Base-by-base conservation (phyloP, 2,329 filamentous ascomycete genomes). In the Didymella segeticola region DNA sequence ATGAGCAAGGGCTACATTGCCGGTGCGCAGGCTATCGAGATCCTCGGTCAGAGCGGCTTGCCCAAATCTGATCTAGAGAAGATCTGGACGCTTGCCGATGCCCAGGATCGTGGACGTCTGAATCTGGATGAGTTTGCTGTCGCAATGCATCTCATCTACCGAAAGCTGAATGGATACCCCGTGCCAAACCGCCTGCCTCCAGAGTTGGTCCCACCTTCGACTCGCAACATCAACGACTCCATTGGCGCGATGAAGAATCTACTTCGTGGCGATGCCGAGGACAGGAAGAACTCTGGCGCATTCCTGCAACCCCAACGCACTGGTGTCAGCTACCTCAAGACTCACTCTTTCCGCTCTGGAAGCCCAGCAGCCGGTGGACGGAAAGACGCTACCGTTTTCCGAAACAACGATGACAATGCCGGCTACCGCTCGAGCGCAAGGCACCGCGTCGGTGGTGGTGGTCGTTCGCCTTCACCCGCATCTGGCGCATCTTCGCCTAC, bases 41-140 rank as follows among this genome's bases (percentile, higher is more conserved):
- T 99, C 56, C 93, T 99, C 74, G 91, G 93, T 8, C 95, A 99
- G 74, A 97, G 93, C 79, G 95, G 95, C 34, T 80, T 99, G 25
- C 91, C 95, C 41, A 96, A 96, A 75, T 81, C 88, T 22, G 95
- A 98, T 64, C 80, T 99, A 30, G 95, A 98, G 75, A 85, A 89
- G 26, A 88, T 98, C 43, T 99, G 95, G 95, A 98, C 95, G 9
- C 80, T 99, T 53, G 89, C 93, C 3, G 95, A 99, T 72, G 89
- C 93, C 26, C 89, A 93, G 60, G 97, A 99, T 75, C 95, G 95
- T 74, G 95, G 95, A 15, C 89, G 93, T 50, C 83, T 99, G 25
- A 93, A 99, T 67, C 85, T 98, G 68, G 95, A 99, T 72, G 95
- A 99, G 71, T 99, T 99, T 71, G 93, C 95, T 8, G 93, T 99